These are phyloP conservation scores for Chalciporus sp. DNA, from an alignment of 1,284 basidiomycete species.

Conservation along the genomic window DNA sequence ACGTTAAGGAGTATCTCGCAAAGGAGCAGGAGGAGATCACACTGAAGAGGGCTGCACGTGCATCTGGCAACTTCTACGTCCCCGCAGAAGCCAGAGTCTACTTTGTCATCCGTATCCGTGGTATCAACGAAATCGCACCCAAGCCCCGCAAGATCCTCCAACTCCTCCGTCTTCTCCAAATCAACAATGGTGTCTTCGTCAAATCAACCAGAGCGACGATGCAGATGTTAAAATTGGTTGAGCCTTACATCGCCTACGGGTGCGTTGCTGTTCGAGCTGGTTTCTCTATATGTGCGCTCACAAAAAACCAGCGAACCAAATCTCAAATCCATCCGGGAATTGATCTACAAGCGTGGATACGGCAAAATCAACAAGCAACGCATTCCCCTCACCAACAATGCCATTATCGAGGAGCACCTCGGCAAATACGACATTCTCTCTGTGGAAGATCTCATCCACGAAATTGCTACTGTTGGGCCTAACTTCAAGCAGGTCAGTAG, in stretches of 20 bases:
- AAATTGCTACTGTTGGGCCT: constrained; percentile 94
- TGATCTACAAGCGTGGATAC: constrained; percentile 99
- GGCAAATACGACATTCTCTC: constrained; percentile 97
- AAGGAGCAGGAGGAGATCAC: constrained; percentile 98
- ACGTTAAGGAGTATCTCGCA: constrained; percentile 94
- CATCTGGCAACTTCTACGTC: constrained; percentile 96
- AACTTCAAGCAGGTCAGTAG: constrained; percentile 93
- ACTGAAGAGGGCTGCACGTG: constrained; percentile 90
- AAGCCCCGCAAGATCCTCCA: constrained; percentile 99
- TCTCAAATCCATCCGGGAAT: constrained; percentile 94
- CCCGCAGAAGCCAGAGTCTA: constrained; percentile 96
- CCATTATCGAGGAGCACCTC: constrained; percentile 89
- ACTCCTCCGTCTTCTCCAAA: constrained; percentile 97
- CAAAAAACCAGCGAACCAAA: constrained; percentile 75
- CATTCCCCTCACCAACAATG: constrained; percentile 94
- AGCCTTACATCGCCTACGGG: constrained; percentile 98
- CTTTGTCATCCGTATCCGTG: constrained; percentile 97
- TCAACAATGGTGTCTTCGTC: constrained; percentile 99
- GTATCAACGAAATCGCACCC: constrained; percentile 99
- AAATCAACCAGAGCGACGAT: constrained; percentile 96
- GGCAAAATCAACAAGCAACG: constrained; percentile 99
- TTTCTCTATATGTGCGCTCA: constrained; percentile 6
- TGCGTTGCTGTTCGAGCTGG: constrained; percentile 41
- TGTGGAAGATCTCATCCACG: constrained; percentile 97
- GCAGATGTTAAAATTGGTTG: constrained; percentile 97